A percentile compares a stretch with the other conserved stretches of the same genome.
phyloP scores from a whole-genome alignment of 2,329 filamentous ascomycete genomes.

The Thielaviopsis musarum region DNA sequence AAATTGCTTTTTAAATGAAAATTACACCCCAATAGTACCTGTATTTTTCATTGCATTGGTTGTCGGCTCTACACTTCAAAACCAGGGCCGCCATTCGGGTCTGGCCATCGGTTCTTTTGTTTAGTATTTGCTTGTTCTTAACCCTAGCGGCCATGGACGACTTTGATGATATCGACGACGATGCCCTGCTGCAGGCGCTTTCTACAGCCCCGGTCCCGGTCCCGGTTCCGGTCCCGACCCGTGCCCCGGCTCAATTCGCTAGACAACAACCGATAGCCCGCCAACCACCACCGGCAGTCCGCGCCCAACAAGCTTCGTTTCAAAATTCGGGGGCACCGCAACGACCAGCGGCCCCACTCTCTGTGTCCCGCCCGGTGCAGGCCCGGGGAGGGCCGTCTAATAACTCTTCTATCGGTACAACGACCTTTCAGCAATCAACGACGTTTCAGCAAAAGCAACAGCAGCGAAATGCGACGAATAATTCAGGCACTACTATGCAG shows the following conservation, averaged over 20 bases:
- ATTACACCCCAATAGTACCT: background rate
- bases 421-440: constrained; percentile 3
- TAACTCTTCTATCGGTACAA: background rate
- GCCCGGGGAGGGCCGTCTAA: background rate
- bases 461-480: background rate
- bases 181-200: constrained; percentile 44
- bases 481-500: background rate
- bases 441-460: constrained; percentile 5
- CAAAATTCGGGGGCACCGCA: background rate
- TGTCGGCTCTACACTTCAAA: background rate
- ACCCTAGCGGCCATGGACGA: constrained; percentile 21
- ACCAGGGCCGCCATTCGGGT: background rate
- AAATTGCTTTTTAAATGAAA: background rate
- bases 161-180: constrained; percentile 43
- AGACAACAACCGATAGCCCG: background rate
- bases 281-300: background rate
- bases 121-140: background rate
- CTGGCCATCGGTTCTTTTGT: background rate
- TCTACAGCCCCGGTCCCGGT: background rate
- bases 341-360: background rate
- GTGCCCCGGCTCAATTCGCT: background rate
- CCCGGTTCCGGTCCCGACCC: background rate
- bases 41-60: background rate
- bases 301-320: background rate
- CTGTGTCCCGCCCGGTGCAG: background rate